phyloP scores from a whole-genome alignment of 2,329 filamentous ascomycete species.

The Ophiostoma novo-ulmi region DNA sequence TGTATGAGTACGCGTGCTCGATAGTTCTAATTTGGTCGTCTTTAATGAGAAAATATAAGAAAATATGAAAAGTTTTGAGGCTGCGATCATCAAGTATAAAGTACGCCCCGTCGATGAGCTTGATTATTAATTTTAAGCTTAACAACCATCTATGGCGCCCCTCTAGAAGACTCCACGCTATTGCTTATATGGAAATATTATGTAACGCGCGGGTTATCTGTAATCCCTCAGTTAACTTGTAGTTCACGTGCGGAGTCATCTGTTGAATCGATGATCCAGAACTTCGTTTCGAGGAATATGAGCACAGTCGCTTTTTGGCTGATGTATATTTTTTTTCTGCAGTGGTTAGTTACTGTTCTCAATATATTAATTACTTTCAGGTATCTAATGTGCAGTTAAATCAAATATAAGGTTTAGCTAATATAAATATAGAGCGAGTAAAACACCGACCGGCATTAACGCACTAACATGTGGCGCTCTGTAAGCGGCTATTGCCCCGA shows the following conservation, averaged over 20 bases:
- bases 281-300: background rate
- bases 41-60: background rate
- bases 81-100: too few species aligned
- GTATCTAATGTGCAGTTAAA: too few species aligned
- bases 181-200: background rate
- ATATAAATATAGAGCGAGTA: too few species aligned
- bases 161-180: background rate
- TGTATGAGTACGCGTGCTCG: background rate
- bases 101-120: background rate
- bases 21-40: background rate
- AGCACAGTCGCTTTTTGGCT: too few species aligned
- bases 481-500: too few species aligned
- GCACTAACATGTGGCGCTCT: too few species aligned
- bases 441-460: too few species aligned
- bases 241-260: background rate
- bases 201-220: background rate
- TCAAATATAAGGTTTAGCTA: too few species aligned
- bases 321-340: too few species aligned
- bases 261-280: background rate
- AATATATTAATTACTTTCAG: too few species aligned
- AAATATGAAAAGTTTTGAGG: background rate
- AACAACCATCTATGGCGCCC: background rate
- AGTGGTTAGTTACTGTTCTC: too few species aligned
- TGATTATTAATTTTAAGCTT: background rate
- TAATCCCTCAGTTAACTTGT: background rate